A percentile compares a stretch with the other conserved stretches of the same genome.
phyloP scores from a whole-genome alignment of 2,329 filamentous ascomycete genomes.

The Aspergillus neoniger region DNA sequence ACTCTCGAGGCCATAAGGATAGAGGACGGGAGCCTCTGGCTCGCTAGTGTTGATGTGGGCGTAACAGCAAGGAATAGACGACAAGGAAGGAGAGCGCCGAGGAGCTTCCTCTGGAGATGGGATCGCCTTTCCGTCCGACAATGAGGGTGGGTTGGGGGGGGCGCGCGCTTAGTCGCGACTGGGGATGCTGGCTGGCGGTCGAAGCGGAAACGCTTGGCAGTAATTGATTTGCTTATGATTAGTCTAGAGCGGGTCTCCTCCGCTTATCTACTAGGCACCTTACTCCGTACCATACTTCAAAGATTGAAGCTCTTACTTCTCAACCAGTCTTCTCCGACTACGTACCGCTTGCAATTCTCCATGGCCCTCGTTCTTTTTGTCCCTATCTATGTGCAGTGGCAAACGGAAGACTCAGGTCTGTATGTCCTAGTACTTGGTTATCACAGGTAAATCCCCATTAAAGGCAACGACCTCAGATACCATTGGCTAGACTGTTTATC shows the following conservation, averaged over 20 bases:
- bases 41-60: background rate
- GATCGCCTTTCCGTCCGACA: constrained; percentile 3
- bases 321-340: too few species aligned
- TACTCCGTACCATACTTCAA: too few species aligned
- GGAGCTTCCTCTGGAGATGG: constrained; percentile 10
- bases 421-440: too few species aligned
- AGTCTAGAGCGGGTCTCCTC: background rate
- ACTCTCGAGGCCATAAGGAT: constrained; percentile 14
- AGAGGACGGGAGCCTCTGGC: constrained; percentile 9
- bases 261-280: background rate
- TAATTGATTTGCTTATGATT: constrained; percentile 8
- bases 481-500: background rate
- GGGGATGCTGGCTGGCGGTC: constrained; percentile 14
- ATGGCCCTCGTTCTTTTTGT: too few species aligned
- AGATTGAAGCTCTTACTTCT: too few species aligned
- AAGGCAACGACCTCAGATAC: background rate
- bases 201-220: constrained; percentile 22
- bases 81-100: background rate
- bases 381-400: too few species aligned
- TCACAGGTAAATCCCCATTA: too few species aligned
- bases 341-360: too few species aligned
- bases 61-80: background rate
- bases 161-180: constrained; percentile 15
- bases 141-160: constrained; percentile 11
- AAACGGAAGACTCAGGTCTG: too few species aligned